These are phyloP conservation scores for Manihot esculenta DNA, from an alignment of 441 rosid species.

Conservation along the genomic window DNA sequence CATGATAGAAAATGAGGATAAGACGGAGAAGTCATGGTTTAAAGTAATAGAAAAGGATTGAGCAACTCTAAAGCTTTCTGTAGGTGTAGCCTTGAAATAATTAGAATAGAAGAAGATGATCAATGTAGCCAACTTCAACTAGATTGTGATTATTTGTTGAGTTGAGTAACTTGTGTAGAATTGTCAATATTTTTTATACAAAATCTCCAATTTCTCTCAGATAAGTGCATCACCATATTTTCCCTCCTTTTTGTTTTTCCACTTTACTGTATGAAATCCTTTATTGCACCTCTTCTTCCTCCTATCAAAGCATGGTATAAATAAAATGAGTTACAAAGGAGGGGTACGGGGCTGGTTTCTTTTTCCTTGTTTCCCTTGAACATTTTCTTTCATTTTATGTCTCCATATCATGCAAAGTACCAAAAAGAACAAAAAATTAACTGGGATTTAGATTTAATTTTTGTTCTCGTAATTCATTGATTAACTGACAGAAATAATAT, in stretches of 20 bases:
- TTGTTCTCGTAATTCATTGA: not conserved
- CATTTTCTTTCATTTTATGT: not conserved
- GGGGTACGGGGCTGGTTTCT: too few relatives aligned
- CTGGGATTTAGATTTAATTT: not conserved
- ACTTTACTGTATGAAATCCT: not conserved
- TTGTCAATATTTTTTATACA: not conserved
- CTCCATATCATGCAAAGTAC: not conserved
- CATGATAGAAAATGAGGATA: not conserved
- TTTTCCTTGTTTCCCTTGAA: too few relatives aligned
- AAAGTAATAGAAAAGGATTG: not conserved
- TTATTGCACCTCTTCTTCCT: not conserved
- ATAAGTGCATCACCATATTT: not conserved
- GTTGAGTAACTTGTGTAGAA: too few relatives aligned
- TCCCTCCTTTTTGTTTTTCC: not conserved
- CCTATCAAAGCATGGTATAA: not conserved
- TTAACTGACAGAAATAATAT: not conserved
- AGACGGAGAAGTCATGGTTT: too few relatives aligned
- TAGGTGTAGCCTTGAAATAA: too few relatives aligned
- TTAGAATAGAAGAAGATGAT: too few relatives aligned
- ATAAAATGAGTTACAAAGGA: too few relatives aligned
- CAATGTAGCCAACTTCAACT: too few relatives aligned
- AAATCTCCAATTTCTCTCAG: not conserved
- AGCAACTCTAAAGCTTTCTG: not conserved
- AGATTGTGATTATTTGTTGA: too few relatives aligned
- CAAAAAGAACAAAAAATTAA: not conserved